Percentiles rank a stretch among this genome's conserved stretches.
These are phyloP conservation scores for Aphanoascus verrucosus DNA, from an alignment of 2,329 filamentous ascomycete species.

Conservation along the genomic window DNA sequence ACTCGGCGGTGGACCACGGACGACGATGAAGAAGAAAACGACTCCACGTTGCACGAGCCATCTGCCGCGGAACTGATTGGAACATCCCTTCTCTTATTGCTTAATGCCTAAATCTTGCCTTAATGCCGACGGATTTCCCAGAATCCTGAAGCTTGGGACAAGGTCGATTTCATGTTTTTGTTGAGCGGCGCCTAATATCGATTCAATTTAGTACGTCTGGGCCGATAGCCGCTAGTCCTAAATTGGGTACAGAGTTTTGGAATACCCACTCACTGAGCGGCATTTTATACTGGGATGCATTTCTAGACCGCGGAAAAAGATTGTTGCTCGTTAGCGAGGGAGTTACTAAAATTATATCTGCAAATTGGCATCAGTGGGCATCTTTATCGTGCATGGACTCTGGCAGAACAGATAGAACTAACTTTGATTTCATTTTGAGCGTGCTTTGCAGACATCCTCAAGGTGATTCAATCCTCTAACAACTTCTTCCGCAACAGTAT, in stretches of 20 bases:
- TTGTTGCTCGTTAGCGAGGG: not conserved
- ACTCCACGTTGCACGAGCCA: not conserved
- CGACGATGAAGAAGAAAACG: not conserved
- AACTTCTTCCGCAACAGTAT: constrained; percentile 54
- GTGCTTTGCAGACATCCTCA: constrained; percentile 49
- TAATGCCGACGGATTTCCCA: not conserved
- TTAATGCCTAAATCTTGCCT: not conserved
- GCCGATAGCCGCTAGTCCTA: not conserved
- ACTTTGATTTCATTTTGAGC: constrained; percentile 10
- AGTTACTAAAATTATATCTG: not conserved
- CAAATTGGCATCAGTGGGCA: not conserved
- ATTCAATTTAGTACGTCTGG: not conserved
- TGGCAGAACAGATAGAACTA: not conserved
- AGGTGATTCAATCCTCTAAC: constrained; percentile 55
- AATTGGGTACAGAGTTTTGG: not conserved
- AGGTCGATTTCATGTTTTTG: not conserved
- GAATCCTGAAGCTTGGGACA: not conserved
- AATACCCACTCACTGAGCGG: not conserved
- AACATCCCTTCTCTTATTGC: not conserved
- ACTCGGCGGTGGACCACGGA: constrained; percentile 15
- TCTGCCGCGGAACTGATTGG: not conserved
- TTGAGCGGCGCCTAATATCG: not conserved
- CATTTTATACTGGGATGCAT: not conserved
- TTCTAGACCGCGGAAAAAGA: not conserved
- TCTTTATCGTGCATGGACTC: not conserved